Evolutionary conservation across 2,329 filamentous ascomycete genomes (phyloP).

Genomic region (Fonsecaea multimorphosa): DNA sequence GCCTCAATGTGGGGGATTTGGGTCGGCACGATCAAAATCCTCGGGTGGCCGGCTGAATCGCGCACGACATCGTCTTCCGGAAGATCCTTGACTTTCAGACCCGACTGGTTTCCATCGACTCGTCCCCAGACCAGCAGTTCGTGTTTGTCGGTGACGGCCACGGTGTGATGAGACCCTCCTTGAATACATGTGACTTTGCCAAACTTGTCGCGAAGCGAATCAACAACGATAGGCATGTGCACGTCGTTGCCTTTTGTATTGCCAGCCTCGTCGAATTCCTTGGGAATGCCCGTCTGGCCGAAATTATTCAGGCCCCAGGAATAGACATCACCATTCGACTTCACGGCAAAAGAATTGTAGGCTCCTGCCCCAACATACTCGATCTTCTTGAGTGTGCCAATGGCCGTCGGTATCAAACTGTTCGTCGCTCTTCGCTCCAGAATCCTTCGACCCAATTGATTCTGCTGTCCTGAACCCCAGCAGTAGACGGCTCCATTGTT

Average conservation of each 20-base stretch:
- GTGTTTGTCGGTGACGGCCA: conserved; percentile 60
- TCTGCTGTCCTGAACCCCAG: conserved; percentile 76
- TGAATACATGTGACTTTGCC: conserved; percentile 68
- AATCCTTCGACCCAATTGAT: conserved; percentile 68
- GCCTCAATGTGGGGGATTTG: conserved; percentile 66
- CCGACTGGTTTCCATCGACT: conserved; percentile 65
- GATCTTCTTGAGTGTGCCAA: conserved; percentile 60
- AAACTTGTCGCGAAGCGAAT: conserved; percentile 62
- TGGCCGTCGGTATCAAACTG: conserved; percentile 57
- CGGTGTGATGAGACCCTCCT: conserved; percentile 78
- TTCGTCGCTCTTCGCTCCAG: conserved; percentile 63
- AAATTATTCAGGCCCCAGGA: conserved; percentile 89
- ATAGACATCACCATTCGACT: conserved; percentile 69
- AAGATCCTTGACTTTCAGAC: conserved; percentile 63
- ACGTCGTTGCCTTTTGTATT: conserved; percentile 74
- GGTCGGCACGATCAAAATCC: conserved; percentile 73
- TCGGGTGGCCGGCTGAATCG: conserved; percentile 66
- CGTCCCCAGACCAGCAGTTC: conserved; percentile 66
- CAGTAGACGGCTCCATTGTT: conserved; percentile 68
- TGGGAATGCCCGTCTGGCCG: conserved; percentile 72
- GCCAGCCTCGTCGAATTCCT: conserved; percentile 57
- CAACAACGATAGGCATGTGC: conserved; percentile 71
- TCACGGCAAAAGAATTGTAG: conserved; percentile 81
- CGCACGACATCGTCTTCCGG: conserved; percentile 65
- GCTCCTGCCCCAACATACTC: conserved; percentile 71